Conservation (phyloP, 1,284 basidiomycete species). For the Ustilago nuda region DNA sequence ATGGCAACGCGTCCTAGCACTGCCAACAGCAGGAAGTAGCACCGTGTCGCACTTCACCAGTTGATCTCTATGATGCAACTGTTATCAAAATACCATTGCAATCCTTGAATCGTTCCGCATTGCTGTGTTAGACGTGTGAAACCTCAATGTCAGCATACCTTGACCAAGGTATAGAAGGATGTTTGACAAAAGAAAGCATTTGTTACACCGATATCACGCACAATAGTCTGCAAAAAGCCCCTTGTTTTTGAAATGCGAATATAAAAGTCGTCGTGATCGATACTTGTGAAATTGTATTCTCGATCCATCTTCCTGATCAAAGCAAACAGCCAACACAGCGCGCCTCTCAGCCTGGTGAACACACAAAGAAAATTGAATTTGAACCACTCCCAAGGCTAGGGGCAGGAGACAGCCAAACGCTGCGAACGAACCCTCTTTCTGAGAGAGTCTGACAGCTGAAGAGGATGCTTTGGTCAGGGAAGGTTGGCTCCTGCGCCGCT, state of each 20-base stretch:
- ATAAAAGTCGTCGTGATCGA: slow-evolving; percentile 33
- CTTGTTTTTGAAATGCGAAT: slow-evolving; percentile 11
- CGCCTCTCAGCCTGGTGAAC: neutral
- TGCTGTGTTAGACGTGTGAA: neutral
- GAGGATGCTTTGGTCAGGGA: slow-evolving; percentile 12
- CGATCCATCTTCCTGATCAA: slow-evolving; percentile 24
- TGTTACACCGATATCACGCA: slow-evolving; percentile 6
- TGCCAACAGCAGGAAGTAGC: slow-evolving; percentile 1
- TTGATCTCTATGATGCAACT: neutral
- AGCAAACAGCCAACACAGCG: neutral
- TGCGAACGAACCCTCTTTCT: slow-evolving; percentile 2
- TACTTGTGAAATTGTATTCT: slow-evolving; percentile 17
- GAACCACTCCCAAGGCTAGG: slow-evolving; percentile 8
- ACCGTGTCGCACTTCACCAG: neutral
- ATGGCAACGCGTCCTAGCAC: slow-evolving; percentile 19
- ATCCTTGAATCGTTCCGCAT: neutral
- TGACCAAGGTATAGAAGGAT: no score
- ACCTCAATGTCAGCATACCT: neutral
- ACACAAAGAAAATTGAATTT: neutral
- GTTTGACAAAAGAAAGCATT: neutral
- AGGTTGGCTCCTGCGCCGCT: slow-evolving; percentile 39
- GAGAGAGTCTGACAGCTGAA: neutral
- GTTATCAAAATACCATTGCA: neutral
- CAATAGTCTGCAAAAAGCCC: neutral
- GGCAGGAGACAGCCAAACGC: slow-evolving; percentile 23